phyloP scores from a whole-genome alignment of 192 early-diverging fungal genomes.

The Gonapodya sp. region DNA sequence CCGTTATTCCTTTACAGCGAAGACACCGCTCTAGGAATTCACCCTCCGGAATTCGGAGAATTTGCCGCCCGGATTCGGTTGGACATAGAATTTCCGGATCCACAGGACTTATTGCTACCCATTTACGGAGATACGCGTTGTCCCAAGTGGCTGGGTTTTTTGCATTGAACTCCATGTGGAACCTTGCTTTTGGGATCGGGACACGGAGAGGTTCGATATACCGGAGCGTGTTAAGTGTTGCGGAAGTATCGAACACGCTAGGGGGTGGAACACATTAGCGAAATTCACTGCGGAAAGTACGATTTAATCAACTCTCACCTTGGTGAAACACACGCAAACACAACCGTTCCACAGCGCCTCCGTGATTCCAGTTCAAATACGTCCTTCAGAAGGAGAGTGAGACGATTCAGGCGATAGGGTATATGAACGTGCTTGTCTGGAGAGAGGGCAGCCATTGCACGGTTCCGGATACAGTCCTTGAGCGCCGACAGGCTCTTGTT shows the following conservation, averaged over 20 bases:
- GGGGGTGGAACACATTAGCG: neutral
- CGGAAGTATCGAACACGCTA: conserved; percentile 20
- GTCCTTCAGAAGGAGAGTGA: conserved; percentile 39
- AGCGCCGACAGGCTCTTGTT: conserved; percentile 37
- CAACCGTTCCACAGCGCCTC: conserved; percentile 27
- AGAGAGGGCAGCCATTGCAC: conserved; percentile 20
- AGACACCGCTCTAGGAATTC: conserved; percentile 30
- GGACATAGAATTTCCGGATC: conserved; percentile 26
- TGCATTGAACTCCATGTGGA: conserved; percentile 16
- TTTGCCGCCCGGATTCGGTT: conserved; percentile 30
- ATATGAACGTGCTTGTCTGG: conserved; percentile 27
- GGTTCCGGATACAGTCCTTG: conserved; percentile 41
- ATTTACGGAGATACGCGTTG: conserved; percentile 24
- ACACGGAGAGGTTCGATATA: conserved; percentile 31
- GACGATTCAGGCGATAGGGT: conserved; percentile 33
- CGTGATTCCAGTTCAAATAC: conserved; percentile 32
- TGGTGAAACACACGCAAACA: conserved; percentile 29
- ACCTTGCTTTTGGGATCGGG: conserved; percentile 10
- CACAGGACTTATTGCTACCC: conserved; percentile 22
- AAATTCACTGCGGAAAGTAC: no score
- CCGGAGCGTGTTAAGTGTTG: conserved; percentile 32
- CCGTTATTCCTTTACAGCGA: conserved; percentile 18
- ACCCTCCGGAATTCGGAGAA: conserved; percentile 28
- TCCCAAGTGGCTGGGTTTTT: conserved; percentile 29
- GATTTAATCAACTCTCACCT: no score